Conservation (phyloP, 805 yeast genomes). For the Metschnikowia santaceciliae region DNA sequence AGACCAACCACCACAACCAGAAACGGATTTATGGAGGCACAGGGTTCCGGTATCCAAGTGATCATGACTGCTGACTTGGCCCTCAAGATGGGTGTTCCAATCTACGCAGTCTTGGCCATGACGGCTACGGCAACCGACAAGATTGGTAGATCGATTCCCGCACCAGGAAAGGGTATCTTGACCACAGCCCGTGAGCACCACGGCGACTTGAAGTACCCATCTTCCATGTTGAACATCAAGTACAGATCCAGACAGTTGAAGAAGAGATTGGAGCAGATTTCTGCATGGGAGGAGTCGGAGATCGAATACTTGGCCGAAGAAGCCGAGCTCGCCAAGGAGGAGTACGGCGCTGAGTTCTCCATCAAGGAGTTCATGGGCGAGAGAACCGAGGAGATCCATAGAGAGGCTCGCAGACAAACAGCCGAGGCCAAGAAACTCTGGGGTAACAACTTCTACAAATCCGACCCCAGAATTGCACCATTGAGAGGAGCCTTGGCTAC, state of each 20-base stretch:
- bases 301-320: conserved; percentile 66
- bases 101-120: conserved; percentile 90
- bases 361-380: conserved; percentile 59
- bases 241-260: conserved; percentile 92
- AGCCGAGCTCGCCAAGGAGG: conserved; percentile 51
- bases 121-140: conserved; percentile 97
- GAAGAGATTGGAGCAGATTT: conserved; percentile 71
- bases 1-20: conserved; percentile 96
- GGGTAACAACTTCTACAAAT: conserved; percentile 91
- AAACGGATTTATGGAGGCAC: conserved; percentile 98
- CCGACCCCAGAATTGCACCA: conserved; percentile 94
- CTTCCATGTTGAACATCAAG: conserved; percentile 80
- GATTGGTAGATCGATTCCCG: conserved; percentile 98
- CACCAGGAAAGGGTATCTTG: conserved; percentile 99
- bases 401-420: conserved; percentile 81
- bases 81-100: conserved; percentile 97
- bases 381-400: conserved; percentile 80
- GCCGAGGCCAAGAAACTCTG: conserved; percentile 87
- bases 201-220: conserved; percentile 70
- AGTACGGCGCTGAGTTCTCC: conserved; percentile 47
- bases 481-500: conserved; percentile 95
- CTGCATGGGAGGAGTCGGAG: conserved; percentile 82
- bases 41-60: conserved; percentile 98
- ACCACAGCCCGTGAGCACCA: conserved; percentile 96
- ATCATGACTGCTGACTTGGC: conserved; percentile 95